Evolutionary conservation across 441 rosid species (phyloP), one percentile per base, ranked within the genome.

Genomic region (Francoa sonchifolia): DNA sequence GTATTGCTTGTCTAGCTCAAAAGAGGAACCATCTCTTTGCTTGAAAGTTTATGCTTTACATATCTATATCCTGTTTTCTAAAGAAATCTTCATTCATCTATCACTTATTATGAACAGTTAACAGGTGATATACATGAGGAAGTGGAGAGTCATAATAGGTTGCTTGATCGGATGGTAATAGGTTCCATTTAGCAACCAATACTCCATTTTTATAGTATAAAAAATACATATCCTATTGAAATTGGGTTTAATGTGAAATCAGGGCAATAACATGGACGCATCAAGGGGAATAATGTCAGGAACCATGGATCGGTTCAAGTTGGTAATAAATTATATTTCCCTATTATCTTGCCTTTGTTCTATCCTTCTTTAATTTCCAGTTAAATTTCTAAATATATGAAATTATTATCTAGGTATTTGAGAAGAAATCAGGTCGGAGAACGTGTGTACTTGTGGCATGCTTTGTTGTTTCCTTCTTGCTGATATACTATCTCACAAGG

Each of bases 191-290:
- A n/a, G n/a, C n/a, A n/a, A n/a, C n/a, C n/a, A n/a, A n/a, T n/a
- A n/a, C n/a, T n/a, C n/a, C n/a, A n/a, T n/a, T n/a, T n/a, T n/a
- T n/a, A n/a, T n/a, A n/a, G n/a, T n/a, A n/a, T n/a, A n/a, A n/a
- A n/a, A n/a, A n/a, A n/a, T n/a, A n/a, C n/a, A n/a, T n/a, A n/a
- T n/a, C n/a, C n/a, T n/a, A n/a, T n/a, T 32, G 51, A 12, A 42
- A 14, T 47, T 21, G 41, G 46, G 39, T 44, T 6, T 42, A 10
- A 39, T 47, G 36, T 60, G 47, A 48, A 54, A 57, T 44, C 58
- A 84, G 90, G 95, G 97, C 19, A 81, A 72, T 47, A 54, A 63
- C 48, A 84, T 88, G 95, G 97, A 84, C 52, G 65, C 68, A n/a
- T 67, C 95, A 0, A 74, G 95, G 61, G 94, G 95, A 13, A 44